Evolutionary conservation across 805 yeast species (phyloP).

Genomic region (Cyberlindnera mississippiensis): DNA sequence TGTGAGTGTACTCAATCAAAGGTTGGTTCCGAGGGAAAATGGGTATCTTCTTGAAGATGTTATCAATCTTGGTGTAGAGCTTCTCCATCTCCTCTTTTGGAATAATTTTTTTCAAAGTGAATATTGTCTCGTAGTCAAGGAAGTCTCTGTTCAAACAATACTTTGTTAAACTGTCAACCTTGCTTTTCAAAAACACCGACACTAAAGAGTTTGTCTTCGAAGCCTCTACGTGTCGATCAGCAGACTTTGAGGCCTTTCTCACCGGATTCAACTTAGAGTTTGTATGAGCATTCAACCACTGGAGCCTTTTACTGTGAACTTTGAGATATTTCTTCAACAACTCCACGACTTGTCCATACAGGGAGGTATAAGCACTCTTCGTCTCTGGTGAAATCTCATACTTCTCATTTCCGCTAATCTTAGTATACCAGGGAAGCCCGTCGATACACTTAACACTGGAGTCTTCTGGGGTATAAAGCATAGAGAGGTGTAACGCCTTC

Average conservation of each 20-base stretch:
- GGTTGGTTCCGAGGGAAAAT: conserved; percentile 3
- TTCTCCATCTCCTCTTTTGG: conserved; percentile 3
- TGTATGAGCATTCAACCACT: conserved; percentile 1
- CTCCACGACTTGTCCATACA: conserved; percentile 1
- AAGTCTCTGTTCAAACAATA: conserved; percentile 1
- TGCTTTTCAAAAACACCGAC: conserved; percentile 1
- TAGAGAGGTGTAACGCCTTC: not conserved
- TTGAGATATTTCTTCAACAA: conserved; percentile 1
- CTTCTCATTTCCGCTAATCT: conserved; percentile 8
- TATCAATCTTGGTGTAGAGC: not conserved
- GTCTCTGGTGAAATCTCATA: conserved; percentile 4
- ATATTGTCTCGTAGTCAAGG: conserved; percentile 7
- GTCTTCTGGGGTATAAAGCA: conserved; percentile 2
- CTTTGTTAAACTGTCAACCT: conserved; percentile 5
- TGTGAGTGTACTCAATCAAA: not conserved
- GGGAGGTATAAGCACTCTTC: not conserved
- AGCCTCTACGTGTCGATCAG: not conserved
- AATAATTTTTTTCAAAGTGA: conserved; percentile 2
- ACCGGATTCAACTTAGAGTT: conserved; percentile 6
- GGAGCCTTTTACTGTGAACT: conserved; percentile 5
- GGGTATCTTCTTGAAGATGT: conserved; percentile 2
- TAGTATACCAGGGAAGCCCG: conserved; percentile 4
- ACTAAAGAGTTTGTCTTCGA: not conserved
- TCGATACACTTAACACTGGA: not conserved
- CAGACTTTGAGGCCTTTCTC: conserved; percentile 6